Conservation (phyloP, 768 basidiomycete species). For the Rhizopogon vesiculosus region DNA sequence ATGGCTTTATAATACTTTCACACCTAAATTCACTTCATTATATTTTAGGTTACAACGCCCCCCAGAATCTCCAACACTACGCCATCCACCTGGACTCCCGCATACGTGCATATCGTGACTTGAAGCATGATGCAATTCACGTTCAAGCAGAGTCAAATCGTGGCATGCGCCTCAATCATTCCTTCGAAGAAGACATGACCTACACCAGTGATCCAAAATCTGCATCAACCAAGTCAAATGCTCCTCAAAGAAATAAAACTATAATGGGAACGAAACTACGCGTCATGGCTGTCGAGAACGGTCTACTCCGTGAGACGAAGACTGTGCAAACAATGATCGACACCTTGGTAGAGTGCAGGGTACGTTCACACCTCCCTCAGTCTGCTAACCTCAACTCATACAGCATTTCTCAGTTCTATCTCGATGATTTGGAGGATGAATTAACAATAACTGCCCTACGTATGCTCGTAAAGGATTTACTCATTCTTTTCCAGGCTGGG, state of each 20-base stretch:
- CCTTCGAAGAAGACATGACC: constrained; percentile 56
- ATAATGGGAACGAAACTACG: constrained; percentile 81
- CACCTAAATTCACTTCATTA: constrained; percentile 1
- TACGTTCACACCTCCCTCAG: constrained; percentile 34
- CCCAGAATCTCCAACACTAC: constrained; percentile 84
- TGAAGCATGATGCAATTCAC: constrained; percentile 91
- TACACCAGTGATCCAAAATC: constrained; percentile 26
- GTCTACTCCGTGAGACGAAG: constrained; percentile 86
- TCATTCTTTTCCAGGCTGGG: constrained; percentile 92
- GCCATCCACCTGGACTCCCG: constrained; percentile 85
- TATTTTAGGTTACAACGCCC: constrained; percentile 71
- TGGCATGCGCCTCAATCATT: constrained; percentile 60
- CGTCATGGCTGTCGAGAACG: constrained; percentile 93
- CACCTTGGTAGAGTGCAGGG: constrained; percentile 80
- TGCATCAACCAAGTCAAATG: constrained; percentile 30
- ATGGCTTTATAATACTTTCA: constrained; percentile 10
- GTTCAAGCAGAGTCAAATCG: constrained; percentile 94
- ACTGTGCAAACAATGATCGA: constrained; percentile 90
- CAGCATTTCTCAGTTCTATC: constrained; percentile 66
- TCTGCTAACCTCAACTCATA: neutral
- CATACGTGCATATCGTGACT: constrained; percentile 81
- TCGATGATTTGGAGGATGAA: constrained; percentile 91
- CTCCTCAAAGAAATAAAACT: constrained; percentile 64
- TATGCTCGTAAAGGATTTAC: constrained; percentile 93
- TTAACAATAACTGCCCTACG: constrained; percentile 82